These are phyloP conservation scores for Cordyceps militaris DNA, from an alignment of 2,329 filamentous ascomycete species.

Conservation along the genomic window DNA sequence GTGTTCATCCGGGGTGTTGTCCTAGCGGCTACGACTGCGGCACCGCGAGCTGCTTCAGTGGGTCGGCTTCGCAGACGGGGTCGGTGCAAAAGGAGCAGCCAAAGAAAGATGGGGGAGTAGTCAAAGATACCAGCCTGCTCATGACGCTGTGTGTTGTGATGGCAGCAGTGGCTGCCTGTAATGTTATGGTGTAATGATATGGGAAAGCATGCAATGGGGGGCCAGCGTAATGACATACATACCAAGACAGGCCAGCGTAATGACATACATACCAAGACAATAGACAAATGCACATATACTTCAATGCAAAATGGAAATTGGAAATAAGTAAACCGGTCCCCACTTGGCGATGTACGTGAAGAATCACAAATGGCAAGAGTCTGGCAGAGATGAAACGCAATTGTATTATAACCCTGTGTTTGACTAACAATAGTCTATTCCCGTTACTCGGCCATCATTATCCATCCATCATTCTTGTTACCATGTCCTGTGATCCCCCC, in stretches of 20 bases:
- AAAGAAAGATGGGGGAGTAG: not conserved
- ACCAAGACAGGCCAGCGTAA: not conserved
- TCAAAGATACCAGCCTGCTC: not conserved
- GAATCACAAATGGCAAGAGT: not conserved
- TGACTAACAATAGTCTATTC: constrained; percentile 3
- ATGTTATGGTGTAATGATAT: not conserved
- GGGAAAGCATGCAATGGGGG: not conserved
- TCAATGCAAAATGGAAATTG: not conserved
- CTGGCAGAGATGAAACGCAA: constrained; percentile 2
- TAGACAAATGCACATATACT: not conserved
- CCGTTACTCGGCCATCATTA: not conserved
- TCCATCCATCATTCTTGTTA: not conserved
- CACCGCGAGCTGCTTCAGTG: constrained; percentile 60
- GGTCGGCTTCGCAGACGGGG: constrained; percentile 44
- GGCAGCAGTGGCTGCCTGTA: not conserved
- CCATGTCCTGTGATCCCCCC: not conserved
- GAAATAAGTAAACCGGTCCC: not conserved
- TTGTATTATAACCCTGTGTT: constrained; percentile 3
- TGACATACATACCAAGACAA: not conserved
- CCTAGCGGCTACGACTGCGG: constrained; percentile 71
- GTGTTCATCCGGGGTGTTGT: constrained; percentile 75
- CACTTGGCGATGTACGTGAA: not conserved
- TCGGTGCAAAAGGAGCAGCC: constrained; percentile 44
- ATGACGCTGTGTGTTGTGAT: not conserved
- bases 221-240: not conserved